These are phyloP conservation scores for Scolecobasidium constrictum DNA, from an alignment of 2,329 filamentous ascomycete species.

Conservation along the genomic window DNA sequence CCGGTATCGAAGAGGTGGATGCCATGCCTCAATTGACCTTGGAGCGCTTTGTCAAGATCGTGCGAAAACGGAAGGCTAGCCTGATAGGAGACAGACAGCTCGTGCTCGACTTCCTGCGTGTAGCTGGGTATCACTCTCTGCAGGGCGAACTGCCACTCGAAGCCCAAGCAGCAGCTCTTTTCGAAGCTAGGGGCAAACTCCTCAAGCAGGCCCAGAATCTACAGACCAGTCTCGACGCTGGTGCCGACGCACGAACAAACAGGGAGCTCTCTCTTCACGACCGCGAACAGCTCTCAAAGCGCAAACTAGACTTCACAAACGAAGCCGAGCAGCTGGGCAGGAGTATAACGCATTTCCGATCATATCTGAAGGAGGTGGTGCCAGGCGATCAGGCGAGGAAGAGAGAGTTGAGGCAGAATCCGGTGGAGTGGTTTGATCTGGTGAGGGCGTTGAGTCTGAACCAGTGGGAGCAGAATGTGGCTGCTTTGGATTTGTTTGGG, in stretches of 20 bases:
- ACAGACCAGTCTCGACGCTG: not conserved
- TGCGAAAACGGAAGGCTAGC: not conserved
- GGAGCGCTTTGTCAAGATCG: not conserved
- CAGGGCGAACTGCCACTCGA: not conserved
- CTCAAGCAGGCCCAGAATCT: not conserved
- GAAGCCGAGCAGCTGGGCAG: not conserved
- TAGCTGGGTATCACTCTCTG: not conserved
- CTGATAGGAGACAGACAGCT: not conserved
- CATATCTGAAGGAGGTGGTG: not conserved
- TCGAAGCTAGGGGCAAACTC: not conserved
- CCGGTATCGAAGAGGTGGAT: constrained; percentile 18
- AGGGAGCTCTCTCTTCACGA: not conserved
- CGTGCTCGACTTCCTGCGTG: not conserved
- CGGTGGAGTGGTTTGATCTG: not conserved
- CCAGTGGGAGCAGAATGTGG: not conserved
- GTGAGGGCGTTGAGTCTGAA: not conserved
- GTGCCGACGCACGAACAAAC: not conserved
- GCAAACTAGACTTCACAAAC: not conserved
- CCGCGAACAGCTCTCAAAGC: not conserved
- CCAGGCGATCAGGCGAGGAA: not conserved
- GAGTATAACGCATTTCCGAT: not conserved
- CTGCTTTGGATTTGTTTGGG: not conserved
- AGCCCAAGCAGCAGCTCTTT: not conserved
- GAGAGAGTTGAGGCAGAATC: not conserved
- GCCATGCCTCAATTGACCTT: constrained; percentile 12